Evolutionary conservation across 2,329 filamentous ascomycete genomes (phyloP).

Genomic region (Emmonsiellopsis sp.): DNA sequence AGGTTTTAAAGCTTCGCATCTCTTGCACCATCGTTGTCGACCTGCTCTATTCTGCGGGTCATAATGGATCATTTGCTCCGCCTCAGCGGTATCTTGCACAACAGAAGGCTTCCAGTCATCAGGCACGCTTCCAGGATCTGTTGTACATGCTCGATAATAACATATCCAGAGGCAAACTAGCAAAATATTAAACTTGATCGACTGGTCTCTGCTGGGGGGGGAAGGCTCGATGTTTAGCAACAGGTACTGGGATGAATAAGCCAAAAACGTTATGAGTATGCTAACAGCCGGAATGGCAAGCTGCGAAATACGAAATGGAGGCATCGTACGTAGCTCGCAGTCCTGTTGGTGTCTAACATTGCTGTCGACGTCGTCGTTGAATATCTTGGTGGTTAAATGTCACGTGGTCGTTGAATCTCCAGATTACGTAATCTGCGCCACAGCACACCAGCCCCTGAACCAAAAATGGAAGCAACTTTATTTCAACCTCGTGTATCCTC

Average conservation of each 20-base stretch:
- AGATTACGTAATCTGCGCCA: neutral
- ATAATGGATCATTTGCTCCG: conserved; percentile 7
- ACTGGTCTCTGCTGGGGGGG: conserved; percentile 41
- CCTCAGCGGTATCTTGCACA: neutral
- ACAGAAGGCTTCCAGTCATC: conserved; percentile 25
- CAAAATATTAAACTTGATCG: conserved; percentile 46
- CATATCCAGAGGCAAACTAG: conserved; percentile 48
- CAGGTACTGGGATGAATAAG: conserved; percentile 51
- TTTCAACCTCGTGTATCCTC: neutral
- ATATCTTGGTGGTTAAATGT: neutral
- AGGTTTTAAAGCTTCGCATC: conserved; percentile 52
- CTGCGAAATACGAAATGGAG: conserved; percentile 22
- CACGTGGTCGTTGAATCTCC: neutral
- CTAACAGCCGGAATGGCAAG: conserved; percentile 47
- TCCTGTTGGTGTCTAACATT: neutral
- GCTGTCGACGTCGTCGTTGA: neutral
- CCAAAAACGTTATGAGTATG: conserved; percentile 47
- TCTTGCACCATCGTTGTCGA: conserved; percentile 48
- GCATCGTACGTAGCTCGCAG: conserved; percentile 11
- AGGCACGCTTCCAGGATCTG: conserved; percentile 48
- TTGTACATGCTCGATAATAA: conserved; percentile 50
- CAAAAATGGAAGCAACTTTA: neutral
- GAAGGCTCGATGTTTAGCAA: conserved; percentile 45
- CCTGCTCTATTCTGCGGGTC: neutral
- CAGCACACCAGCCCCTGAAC: neutral